These are phyloP conservation scores for Metschnikowia sp. DNA, from an alignment of 805 yeast genomes.

Conservation along the genomic window DNA sequence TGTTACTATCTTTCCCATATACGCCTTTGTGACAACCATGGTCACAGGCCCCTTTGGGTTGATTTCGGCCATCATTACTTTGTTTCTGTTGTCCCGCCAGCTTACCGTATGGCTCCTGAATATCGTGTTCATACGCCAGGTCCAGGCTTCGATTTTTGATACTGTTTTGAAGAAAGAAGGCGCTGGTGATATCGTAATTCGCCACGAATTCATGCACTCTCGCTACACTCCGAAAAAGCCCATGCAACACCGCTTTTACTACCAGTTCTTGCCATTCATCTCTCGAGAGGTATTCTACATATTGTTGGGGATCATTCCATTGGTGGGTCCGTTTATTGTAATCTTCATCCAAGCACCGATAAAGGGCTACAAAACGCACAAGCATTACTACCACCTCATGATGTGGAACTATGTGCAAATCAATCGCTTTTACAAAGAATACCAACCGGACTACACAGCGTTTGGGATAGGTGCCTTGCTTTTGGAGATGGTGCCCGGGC, in stretches of 20 bases:
- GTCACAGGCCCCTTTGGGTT: slow-evolving; percentile 52
- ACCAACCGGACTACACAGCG: slow-evolving; percentile 39
- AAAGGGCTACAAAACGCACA: slow-evolving; percentile 50
- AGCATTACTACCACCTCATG: slow-evolving; percentile 55
- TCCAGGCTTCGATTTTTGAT: slow-evolving; percentile 47
- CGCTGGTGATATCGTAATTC: slow-evolving; percentile 41
- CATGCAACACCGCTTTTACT: slow-evolving; percentile 2
- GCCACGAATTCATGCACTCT: slow-evolving; percentile 1
- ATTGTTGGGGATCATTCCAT: slow-evolving; percentile 48
- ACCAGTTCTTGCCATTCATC: slow-evolving; percentile 22
- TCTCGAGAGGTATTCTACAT: slow-evolving; percentile 33
- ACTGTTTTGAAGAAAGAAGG: slow-evolving; percentile 45
- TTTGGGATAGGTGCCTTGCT: slow-evolving; percentile 53
- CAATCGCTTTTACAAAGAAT: slow-evolving; percentile 31
- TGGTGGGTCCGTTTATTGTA: slow-evolving; percentile 56
- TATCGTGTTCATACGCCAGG: slow-evolving; percentile 44
- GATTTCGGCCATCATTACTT: slow-evolving; percentile 42
- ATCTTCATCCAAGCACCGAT: slow-evolving; percentile 51
- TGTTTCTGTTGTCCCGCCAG: slow-evolving; percentile 41
- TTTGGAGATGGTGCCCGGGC: slow-evolving; percentile 52
- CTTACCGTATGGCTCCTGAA: slow-evolving; percentile 42
- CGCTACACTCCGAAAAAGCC: slow-evolving; percentile 1
- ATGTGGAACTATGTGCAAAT: slow-evolving; percentile 45
- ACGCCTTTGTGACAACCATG: slow-evolving; percentile 38
- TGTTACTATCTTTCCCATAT: slow-evolving; percentile 42